Conservation (phyloP, 768 basidiomycete genomes). For the Lentinula edodes region DNA sequence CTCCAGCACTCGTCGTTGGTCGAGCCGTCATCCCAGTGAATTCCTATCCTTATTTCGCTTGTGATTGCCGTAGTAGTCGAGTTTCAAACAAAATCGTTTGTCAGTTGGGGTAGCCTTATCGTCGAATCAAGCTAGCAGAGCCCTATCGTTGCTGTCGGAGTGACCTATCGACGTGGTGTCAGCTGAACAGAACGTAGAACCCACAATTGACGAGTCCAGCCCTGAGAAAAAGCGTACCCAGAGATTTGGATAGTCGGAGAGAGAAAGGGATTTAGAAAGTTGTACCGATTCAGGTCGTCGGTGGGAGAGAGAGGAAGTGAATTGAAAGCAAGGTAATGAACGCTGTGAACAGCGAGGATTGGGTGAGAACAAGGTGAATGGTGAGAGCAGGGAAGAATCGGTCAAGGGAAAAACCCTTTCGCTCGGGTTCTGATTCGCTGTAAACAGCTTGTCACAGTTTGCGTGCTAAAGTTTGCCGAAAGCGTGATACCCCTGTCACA, state of each 20-base stretch:
- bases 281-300: neutral
- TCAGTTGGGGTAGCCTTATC: too few species aligned
- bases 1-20: slow-evolving; percentile 1
- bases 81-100: too few species aligned
- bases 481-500: neutral
- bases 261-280: too few species aligned
- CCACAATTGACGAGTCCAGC: too few species aligned
- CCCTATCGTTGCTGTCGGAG: too few species aligned
- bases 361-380: neutral
- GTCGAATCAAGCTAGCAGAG: too few species aligned
- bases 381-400: too few species aligned
- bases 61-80: neutral
- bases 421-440: neutral
- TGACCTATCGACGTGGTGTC: too few species aligned
- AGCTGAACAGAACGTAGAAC: too few species aligned
- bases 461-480: too few species aligned
- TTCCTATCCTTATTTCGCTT: neutral
- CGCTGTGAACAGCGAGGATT: neutral
- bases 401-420: neutral
- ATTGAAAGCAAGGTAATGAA: neutral
- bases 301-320: neutral
- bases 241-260: too few species aligned
- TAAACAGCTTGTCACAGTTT: neutral
- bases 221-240: too few species aligned
- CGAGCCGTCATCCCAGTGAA: neutral